A percentile compares a stretch with the other conserved stretches of the same genome.
Conservation (phyloP, 768 basidiomycete species). For the Crucibulum laeve region DNA sequence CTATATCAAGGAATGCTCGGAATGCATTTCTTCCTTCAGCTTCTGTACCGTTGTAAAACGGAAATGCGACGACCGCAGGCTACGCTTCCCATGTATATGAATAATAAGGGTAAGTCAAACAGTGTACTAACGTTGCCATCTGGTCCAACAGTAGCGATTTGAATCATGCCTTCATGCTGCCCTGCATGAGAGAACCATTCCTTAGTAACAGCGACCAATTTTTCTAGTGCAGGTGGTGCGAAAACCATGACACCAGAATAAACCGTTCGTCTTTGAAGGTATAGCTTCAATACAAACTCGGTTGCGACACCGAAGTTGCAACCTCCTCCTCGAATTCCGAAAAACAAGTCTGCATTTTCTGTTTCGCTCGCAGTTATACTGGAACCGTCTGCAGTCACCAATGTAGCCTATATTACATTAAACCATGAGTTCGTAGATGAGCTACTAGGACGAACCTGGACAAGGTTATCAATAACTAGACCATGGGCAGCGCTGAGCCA, state of each 20-base stretch:
- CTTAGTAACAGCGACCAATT: slow-evolving; percentile 23
- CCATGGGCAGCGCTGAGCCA: slow-evolving; percentile 42
- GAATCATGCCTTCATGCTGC: slow-evolving; percentile 35
- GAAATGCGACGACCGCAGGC: slow-evolving; percentile 29
- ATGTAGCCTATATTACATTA: slow-evolving; percentile 26
- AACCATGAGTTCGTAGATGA: neutral
- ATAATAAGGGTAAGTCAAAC: neutral
- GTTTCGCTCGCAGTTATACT: slow-evolving; percentile 29
- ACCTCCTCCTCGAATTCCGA: slow-evolving; percentile 48
- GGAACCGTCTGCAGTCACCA: slow-evolving; percentile 41
- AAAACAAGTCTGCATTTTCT: slow-evolving; percentile 46
- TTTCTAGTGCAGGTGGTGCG: slow-evolving; percentile 20
- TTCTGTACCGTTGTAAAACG: slow-evolving; percentile 50
- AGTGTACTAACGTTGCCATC: slow-evolving; percentile 27
- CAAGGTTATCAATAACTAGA: slow-evolving; percentile 43
- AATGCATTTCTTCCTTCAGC: slow-evolving; percentile 40
- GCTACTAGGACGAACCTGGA: slow-evolving; percentile 17
- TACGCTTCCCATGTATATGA: slow-evolving; percentile 10
- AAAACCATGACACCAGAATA: slow-evolving; percentile 39
- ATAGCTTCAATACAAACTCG: slow-evolving; percentile 42
- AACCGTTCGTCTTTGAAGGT: slow-evolving; percentile 45
- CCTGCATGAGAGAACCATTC: slow-evolving; percentile 32
- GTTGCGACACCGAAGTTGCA: slow-evolving; percentile 53
- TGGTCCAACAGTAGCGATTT: slow-evolving; percentile 29
- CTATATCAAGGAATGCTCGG: slow-evolving; percentile 40